Evolutionary conservation across 108 stramenopile species (phyloP).

Genomic region (Pseudonitzschia multistriata): DNA sequence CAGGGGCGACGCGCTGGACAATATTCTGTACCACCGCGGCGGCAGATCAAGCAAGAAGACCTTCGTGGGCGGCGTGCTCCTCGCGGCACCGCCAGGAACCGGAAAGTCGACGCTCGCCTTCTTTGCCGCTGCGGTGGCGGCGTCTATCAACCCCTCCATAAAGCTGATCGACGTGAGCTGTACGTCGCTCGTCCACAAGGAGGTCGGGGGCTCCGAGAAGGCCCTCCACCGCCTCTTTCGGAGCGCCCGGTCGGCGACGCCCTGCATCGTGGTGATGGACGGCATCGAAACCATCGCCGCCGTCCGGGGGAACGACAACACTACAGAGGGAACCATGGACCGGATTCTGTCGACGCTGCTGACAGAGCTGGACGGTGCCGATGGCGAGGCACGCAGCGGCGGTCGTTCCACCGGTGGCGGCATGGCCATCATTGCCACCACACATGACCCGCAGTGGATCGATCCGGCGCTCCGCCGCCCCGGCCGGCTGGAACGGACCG

Average conservation of each 20-base stretch:
- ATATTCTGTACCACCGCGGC: conserved; percentile 26
- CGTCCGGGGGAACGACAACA: conserved; percentile 77
- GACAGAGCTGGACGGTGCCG: conserved; percentile 82
- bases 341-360: conserved; percentile 80
- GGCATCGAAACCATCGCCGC: conserved; percentile 83
- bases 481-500: conserved; percentile 63
- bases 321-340: conserved; percentile 88
- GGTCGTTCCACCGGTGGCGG: neutral
- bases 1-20: conserved; percentile 46
- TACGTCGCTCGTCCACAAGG: conserved; percentile 83
- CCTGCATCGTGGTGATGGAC: conserved; percentile 81
- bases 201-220: conserved; percentile 36
- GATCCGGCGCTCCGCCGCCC: conserved; percentile 81
- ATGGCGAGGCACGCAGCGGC: conserved; percentile 8
- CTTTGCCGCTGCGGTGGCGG: conserved; percentile 60
- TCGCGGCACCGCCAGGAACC: conserved; percentile 63
- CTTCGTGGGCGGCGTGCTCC: conserved; percentile 70
- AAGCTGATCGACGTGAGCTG: conserved; percentile 81
- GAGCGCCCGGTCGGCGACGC: conserved; percentile 64
- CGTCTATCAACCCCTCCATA: conserved; percentile 48
- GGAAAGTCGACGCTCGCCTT: conserved; percentile 75
- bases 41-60: conserved; percentile 24
- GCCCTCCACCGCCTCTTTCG: conserved; percentile 62
- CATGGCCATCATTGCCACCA: conserved; percentile 77
- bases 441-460: conserved; percentile 63